Conservation (phyloP, 306 rosid genomes). For the Dryas octopetala region DNA sequence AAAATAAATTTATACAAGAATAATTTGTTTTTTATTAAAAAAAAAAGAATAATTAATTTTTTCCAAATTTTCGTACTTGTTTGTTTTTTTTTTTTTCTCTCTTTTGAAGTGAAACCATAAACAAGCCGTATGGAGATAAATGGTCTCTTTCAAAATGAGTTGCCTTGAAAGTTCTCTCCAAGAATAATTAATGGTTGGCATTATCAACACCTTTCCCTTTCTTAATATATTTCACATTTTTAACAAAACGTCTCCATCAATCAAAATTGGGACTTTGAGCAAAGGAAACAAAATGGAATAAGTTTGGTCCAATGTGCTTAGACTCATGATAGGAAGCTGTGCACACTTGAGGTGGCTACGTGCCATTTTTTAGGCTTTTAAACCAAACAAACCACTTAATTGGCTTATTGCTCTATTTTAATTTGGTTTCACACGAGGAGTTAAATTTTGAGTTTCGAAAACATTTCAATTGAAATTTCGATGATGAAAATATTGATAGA, state of each 20-base stretch:
- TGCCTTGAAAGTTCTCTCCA: conserved; percentile 14
- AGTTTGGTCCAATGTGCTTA: no score
- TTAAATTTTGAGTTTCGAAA: no score
- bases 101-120: not conserved
- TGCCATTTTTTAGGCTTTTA: no score
- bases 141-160: conserved; percentile 19
- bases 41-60: not conserved
- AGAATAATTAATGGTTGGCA: not conserved
- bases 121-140: not conserved
- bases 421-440: no score
- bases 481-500: no score
- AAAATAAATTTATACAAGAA: not conserved
- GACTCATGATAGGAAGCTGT: no score
- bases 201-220: conserved; percentile 17
- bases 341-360: no score
- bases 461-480: no score
- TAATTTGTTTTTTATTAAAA: not conserved
- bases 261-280: not conserved
- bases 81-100: not conserved
- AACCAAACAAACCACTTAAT: no score
- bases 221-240: not conserved
- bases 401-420: no score
- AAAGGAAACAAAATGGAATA: no score
- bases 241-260: not conserved
- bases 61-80: not conserved